These are phyloP conservation scores for Sutorius eximius DNA, from an alignment of 1,284 basidiomycete genomes.

Conservation along the genomic window DNA sequence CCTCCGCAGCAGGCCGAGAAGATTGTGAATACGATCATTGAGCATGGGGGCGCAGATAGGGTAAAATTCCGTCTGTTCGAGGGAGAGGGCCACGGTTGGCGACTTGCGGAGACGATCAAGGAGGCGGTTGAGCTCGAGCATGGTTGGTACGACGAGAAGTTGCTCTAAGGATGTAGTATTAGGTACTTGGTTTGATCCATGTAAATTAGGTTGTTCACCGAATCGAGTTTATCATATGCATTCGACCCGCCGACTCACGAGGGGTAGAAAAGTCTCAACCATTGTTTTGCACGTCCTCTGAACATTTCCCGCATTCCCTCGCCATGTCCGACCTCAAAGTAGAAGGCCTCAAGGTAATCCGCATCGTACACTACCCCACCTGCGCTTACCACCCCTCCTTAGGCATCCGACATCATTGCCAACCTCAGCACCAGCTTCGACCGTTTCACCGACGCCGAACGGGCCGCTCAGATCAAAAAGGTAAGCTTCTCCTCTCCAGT, in stretches of 20 bases:
- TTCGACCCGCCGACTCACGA: background rate
- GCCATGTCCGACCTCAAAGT: slow-evolving; percentile 59
- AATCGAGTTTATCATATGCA: slow-evolving; percentile 15
- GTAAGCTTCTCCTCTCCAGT: slow-evolving; percentile 37
- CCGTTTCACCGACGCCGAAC: slow-evolving; percentile 70
- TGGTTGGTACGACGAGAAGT: slow-evolving; percentile 26
- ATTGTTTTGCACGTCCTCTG: too few species aligned
- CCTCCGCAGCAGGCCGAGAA: slow-evolving; percentile 51
- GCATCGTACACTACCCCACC: background rate
- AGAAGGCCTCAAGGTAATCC: slow-evolving; percentile 54
- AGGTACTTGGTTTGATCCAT: background rate
- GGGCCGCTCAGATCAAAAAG: slow-evolving; percentile 84
- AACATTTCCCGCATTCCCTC: background rate
- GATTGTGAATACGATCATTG: slow-evolving; percentile 44
- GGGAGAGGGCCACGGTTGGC: slow-evolving; percentile 57
- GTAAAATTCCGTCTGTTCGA: slow-evolving; percentile 49
- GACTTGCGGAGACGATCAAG: slow-evolving; percentile 46
- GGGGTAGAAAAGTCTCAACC: background rate
- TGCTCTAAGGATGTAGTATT: slow-evolving; percentile 10
- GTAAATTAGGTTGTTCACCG: background rate
- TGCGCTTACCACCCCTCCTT: background rate
- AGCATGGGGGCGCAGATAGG: slow-evolving; percentile 37
- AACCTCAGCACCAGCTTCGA: slow-evolving; percentile 65
- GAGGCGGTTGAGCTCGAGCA: slow-evolving; percentile 44
- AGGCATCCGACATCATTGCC: slow-evolving; percentile 74